Percentiles rank a stretch among this genome's conserved stretches.
Conservation (phyloP, 129 eudicot species). For the Ambrosia artemisiifolia region DNA sequence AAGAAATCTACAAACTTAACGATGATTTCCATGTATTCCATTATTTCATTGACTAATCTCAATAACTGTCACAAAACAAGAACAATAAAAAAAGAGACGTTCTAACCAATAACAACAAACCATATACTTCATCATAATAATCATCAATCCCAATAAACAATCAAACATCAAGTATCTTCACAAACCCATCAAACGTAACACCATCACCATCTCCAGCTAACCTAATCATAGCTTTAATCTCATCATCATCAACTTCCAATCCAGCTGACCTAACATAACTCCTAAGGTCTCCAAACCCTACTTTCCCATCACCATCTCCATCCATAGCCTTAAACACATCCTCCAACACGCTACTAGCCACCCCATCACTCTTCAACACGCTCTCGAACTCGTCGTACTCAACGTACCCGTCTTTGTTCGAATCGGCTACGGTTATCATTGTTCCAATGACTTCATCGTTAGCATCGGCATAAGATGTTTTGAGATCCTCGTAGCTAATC, state of each 20-base stretch:
- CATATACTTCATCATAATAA: too few relatives aligned
- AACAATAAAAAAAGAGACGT: neutral
- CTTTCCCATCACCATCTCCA: conserved; percentile 79
- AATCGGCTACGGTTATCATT: conserved; percentile 74
- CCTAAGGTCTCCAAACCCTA: conserved; percentile 60
- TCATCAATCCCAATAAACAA: neutral
- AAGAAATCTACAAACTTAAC: too few relatives aligned
- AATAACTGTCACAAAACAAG: neutral
- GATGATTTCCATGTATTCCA: neutral
- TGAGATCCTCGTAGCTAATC: conserved; percentile 71
- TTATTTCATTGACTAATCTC: neutral
- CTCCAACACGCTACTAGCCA: conserved; percentile 43
- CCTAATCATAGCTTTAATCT: conserved; percentile 63
- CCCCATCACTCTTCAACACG: conserved; percentile 26
- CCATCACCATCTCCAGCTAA: conserved; percentile 46
- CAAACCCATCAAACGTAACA: conserved; percentile 54
- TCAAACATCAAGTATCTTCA: conserved; percentile 60
- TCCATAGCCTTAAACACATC: conserved; percentile 79
- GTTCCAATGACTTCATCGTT: conserved; percentile 58
- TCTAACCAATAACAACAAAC: neutral
- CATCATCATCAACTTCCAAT: conserved; percentile 61
- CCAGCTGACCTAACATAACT: conserved; percentile 57
- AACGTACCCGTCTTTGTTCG: conserved; percentile 65
- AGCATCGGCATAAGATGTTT: conserved; percentile 38
- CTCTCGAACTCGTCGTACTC: conserved; percentile 80